Base-by-base conservation (phyloP, 2,329 filamentous ascomycete genomes). In the Trematosphaeria pertusa region DNA sequence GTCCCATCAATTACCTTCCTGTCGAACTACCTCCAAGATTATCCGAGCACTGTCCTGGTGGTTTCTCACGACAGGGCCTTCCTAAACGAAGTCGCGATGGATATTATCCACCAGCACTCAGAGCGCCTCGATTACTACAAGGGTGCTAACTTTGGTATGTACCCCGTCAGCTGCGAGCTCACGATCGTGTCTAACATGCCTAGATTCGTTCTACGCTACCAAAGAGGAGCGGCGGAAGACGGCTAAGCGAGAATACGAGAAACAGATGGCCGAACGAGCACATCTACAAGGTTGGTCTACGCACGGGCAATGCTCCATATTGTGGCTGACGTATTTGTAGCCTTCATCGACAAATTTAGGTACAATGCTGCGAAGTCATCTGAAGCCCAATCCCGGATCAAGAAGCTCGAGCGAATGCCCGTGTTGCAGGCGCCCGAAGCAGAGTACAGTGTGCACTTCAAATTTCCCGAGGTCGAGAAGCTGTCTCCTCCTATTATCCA, bases 1-100 rank as follows among this genome's bases (percentile, higher is more conserved):
- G 94, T 99, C 47, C 94, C 94, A n/a, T 97, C 94, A 18, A 97
- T 99, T 69, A 95, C 94, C 46, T 99, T 97, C 84, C 83, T 99
- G 71, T 89, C 93, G 37, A 93, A 92, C 67, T 99, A 99, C 70
- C 87, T 99, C 7, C 92, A 97, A 73, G 81, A 80, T 37, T 99
- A 99, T 69, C 93, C 93, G 30, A 96, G 91, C 74, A 97, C 94
- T 2, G 86, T 99, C 20, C 81, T 99, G 11, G 93, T 99, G 43
- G 94, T 99, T 56, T 96, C 91, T 73, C 94, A 99, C 88, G 94
- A 99, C 84, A 86, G 94, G 81, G 92, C 94, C 1, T 99, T 99
- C 83, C 82, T 99, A 63, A 97, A 99, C 78, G 94, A 99, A 76
- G 88, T 99, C 21, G 94, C 94, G n/a, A 97, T 93, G 5, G 94